Evolutionary conservation across 2,329 filamentous ascomycete genomes (phyloP).

Genomic region (Neonectria hederae): DNA sequence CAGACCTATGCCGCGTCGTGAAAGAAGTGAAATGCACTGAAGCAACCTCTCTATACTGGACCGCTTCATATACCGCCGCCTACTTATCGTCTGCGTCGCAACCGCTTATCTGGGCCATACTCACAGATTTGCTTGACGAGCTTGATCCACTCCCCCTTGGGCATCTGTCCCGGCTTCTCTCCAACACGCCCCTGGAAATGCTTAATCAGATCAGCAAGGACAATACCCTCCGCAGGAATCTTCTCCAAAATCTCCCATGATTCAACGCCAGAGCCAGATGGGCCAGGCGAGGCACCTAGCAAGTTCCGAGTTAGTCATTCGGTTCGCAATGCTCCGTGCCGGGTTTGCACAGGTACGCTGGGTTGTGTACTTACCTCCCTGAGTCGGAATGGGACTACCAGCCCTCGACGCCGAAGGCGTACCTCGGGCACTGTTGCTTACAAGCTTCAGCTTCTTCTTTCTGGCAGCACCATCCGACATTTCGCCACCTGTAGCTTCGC

Average conservation of each 20-base stretch:
- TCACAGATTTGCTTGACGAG: slow-evolving; percentile 65
- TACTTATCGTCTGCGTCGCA: slow-evolving; percentile 52
- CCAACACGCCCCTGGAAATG: slow-evolving; percentile 64
- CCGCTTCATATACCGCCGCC: slow-evolving; percentile 5
- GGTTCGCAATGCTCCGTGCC: not conserved
- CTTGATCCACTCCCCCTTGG: slow-evolving; percentile 65
- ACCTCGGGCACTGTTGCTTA: slow-evolving; percentile 55
- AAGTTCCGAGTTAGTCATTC: slow-evolving; percentile 22
- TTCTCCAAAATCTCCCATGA: slow-evolving; percentile 64
- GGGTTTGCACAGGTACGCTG: not conserved
- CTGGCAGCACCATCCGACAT: slow-evolving; percentile 67
- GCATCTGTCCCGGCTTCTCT: slow-evolving; percentile 61
- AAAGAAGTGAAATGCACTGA: slow-evolving; percentile 15
- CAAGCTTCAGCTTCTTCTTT: slow-evolving; percentile 66
- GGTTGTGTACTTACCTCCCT: slow-evolving; percentile 49
- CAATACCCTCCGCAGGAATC: slow-evolving; percentile 64
- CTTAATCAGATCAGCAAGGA: slow-evolving; percentile 63
- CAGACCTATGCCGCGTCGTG: not conserved
- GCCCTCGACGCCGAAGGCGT: slow-evolving; percentile 69
- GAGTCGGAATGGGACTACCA: slow-evolving; percentile 64
- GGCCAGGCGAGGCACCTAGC: slow-evolving; percentile 46
- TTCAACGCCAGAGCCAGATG: slow-evolving; percentile 52
- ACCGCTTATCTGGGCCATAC: slow-evolving; percentile 65
- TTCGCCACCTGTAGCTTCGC: slow-evolving; percentile 75
- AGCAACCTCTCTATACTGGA: slow-evolving; percentile 10